phyloP scores from a whole-genome alignment of 2,329 filamentous ascomycete genomes.

The Colletotrichum horii region DNA sequence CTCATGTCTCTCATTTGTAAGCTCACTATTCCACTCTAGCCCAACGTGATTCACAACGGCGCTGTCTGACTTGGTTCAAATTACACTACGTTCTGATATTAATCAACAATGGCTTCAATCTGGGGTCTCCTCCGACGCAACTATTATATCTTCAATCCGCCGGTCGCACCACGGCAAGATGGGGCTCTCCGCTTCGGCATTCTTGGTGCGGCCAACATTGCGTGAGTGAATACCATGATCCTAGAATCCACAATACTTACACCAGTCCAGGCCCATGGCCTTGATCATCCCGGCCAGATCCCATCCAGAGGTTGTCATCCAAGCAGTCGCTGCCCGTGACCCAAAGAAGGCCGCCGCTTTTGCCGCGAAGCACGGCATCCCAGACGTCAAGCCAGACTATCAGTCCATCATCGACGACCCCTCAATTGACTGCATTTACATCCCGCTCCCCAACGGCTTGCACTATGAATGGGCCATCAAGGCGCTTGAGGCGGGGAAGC shows the following conservation, averaged over 20 bases:
- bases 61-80: background rate
- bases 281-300: slow-evolving; percentile 54
- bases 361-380: slow-evolving; percentile 57
- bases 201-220: slow-evolving; percentile 45
- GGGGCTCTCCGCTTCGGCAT: slow-evolving; percentile 42
- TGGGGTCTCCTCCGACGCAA: slow-evolving; percentile 11
- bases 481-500: slow-evolving; percentile 54
- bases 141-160: background rate
- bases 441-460: slow-evolving; percentile 49
- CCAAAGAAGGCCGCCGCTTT: slow-evolving; percentile 49
- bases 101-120: background rate
- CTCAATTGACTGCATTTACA: slow-evolving; percentile 52
- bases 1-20: background rate
- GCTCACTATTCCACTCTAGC: background rate
- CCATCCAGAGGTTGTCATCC: slow-evolving; percentile 58
- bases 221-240: slow-evolving; percentile 28
- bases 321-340: slow-evolving; percentile 58
- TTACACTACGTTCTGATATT: background rate
- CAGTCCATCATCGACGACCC: slow-evolving; percentile 43
- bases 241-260: background rate
- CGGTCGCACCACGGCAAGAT: background rate
- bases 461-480: slow-evolving; percentile 52
- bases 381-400: slow-evolving; percentile 53
- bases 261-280: slow-evolving; percentile 37
- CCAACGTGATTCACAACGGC: background rate